Percentiles rank a stretch among this genome's conserved stretches.
These are phyloP conservation scores for Phialocephala sp. DNA, from an alignment of 2,329 filamentous ascomycete genomes.

Conservation along the genomic window DNA sequence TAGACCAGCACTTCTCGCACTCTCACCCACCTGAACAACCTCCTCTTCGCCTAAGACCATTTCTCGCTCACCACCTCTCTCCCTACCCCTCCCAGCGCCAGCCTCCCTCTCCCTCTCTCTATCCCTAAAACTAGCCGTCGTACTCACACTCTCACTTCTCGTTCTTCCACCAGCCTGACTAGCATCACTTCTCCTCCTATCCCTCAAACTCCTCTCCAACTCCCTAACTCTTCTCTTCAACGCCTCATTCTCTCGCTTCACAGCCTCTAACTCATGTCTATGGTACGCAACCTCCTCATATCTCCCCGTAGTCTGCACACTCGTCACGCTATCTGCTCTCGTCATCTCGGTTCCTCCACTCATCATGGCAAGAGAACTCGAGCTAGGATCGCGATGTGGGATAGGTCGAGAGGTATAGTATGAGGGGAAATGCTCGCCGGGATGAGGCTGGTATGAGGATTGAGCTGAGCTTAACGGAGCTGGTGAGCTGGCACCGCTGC, in stretches of 20 bases:
- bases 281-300: slow-evolving; percentile 68
- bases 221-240: slow-evolving; percentile 67
- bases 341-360: slow-evolving; percentile 13
- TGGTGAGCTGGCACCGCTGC: slow-evolving; percentile 41
- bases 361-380: slow-evolving; percentile 27
- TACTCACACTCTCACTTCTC: slow-evolving; percentile 58
- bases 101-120: slow-evolving; percentile 46
- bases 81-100: background rate
- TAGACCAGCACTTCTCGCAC: slow-evolving; percentile 56
- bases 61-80: background rate
- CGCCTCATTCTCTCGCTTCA: slow-evolving; percentile 68
- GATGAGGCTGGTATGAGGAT: slow-evolving; percentile 36
- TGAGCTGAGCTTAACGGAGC: slow-evolving; percentile 33
- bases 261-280: slow-evolving; percentile 63
- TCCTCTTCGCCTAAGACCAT: slow-evolving; percentile 49
- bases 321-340: slow-evolving; percentile 40
- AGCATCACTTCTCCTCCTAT: slow-evolving; percentile 46
- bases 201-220: slow-evolving; percentile 58
- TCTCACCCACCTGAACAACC: slow-evolving; percentile 65
- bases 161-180: slow-evolving; percentile 35
- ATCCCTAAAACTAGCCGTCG: slow-evolving; percentile 54
- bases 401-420: slow-evolving; percentile 39
- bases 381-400: slow-evolving; percentile 37
- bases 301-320: slow-evolving; percentile 61
- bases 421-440: slow-evolving; percentile 38